Conservation (phyloP, 345 rosid species). For the Sonneratia caseolaris region DNA sequence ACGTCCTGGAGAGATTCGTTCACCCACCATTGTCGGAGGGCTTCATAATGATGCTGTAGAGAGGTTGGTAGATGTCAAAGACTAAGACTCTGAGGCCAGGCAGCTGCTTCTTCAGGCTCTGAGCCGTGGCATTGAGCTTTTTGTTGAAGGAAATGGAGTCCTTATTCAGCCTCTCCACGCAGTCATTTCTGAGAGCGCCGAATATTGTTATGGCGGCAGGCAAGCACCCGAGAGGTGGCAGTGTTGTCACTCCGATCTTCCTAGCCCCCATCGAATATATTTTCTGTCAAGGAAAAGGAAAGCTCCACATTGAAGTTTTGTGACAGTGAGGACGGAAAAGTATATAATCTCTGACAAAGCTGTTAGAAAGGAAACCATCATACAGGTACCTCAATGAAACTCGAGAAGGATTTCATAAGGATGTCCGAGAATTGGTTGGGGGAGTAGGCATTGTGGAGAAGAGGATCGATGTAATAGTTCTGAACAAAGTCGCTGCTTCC, state of each 20-base stretch:
- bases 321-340: no score
- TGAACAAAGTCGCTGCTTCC: slow-evolving; percentile 90
- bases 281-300: slow-evolving; percentile 17
- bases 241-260: slow-evolving; percentile 73
- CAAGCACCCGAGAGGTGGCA: slow-evolving; percentile 83
- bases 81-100: slow-evolving; percentile 56
- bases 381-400: slow-evolving; percentile 48
- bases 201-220: slow-evolving; percentile 76
- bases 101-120: slow-evolving; percentile 32
- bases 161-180: slow-evolving; percentile 46
- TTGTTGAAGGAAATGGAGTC: slow-evolving; percentile 61
- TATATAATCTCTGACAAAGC: no score
- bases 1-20: no score
- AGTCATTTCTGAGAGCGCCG: slow-evolving; percentile 52
- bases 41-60: slow-evolving; percentile 47
- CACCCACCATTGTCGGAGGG: slow-evolving; percentile 56
- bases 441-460: slow-evolving; percentile 57
- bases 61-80: slow-evolving; percentile 76
- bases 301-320: no score
- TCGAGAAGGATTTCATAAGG: slow-evolving; percentile 44
- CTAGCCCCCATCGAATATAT: slow-evolving; percentile 65
- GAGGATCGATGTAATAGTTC: slow-evolving; percentile 80
- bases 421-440: slow-evolving; percentile 67
- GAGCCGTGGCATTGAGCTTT: slow-evolving; percentile 62
- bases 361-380: no score